Evolutionary conservation across 1,284 basidiomycete species (phyloP), one percentile per base, ranked within the genome.

Genomic region (Pseudozyma thailandica): DNA sequence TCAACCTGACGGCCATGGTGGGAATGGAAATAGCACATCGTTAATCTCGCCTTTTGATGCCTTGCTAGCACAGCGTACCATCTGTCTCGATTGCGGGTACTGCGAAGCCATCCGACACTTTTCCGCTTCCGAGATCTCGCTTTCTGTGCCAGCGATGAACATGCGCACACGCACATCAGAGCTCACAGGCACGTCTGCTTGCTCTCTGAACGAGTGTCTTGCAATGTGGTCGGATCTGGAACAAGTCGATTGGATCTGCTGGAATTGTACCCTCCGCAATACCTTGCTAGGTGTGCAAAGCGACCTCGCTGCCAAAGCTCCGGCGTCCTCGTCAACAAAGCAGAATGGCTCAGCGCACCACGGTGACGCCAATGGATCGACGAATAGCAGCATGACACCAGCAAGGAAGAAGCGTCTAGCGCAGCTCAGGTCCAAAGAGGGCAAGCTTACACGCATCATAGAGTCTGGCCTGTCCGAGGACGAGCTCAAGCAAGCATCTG

Each of bases 211-310:
- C 55, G 69, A 75, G 33, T 80, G 79, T 33, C 52, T 82, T 0
- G 71, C 48, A 4, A 25, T 58, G 18, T 81, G 79, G 78, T 69
- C 70, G 21, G 59, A 76, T 44, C 53, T 82, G 35, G 81, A 82
- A 47, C 64, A 65, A 41, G 69, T 82, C 8, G 80, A 82, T 18
- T 82, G 81, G 81, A 70, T 69, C 23, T 82, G 81, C 57, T 74
- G 72, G 64, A 69, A 72, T n/a, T 82, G 81, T 45, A 80, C 70
- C 15, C 45, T 82, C 21, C 62, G 44, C 16, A 58, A 52, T 6
- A 80, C 77, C 5, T 43, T 68, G 9, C 50, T 41, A 5, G 44
- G 33, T 7, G 50, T 66, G 35, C 41, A 45, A 28, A 26, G 28
- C 7, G 62, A 71, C n/a, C 18, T 71, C 9, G 50, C 57, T 6